Evolutionary conservation across 352 stramenopile species (phyloP).

Genomic region (Phytophthora fragariae): DNA sequence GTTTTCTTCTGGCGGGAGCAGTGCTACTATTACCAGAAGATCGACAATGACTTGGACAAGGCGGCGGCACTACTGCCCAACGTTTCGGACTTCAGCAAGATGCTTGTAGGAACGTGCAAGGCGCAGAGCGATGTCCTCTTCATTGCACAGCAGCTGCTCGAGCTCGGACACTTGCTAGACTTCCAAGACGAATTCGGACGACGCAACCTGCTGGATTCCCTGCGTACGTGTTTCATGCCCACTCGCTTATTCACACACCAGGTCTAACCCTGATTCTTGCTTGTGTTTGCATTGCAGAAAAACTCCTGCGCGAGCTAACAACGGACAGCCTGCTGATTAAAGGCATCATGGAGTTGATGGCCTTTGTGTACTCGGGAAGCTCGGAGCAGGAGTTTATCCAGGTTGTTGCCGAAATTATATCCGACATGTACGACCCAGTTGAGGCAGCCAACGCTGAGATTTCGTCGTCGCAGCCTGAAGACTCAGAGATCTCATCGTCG

Average conservation of each 20-base stretch:
- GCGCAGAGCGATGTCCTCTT: slow-evolving; percentile 62
- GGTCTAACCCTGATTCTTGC: neutral
- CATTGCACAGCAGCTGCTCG: slow-evolving; percentile 73
- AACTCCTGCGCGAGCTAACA: slow-evolving; percentile 60
- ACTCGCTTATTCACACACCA: neutral
- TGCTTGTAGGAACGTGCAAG: slow-evolving; percentile 60
- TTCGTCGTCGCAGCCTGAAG: slow-evolving; percentile 27
- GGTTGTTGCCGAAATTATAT: slow-evolving; percentile 79
- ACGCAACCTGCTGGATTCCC: slow-evolving; percentile 66
- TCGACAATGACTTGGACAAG: slow-evolving; percentile 67
- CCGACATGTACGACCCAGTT: slow-evolving; percentile 79
- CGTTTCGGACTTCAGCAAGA: slow-evolving; percentile 76
- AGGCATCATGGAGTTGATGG: slow-evolving; percentile 80
- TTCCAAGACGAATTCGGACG: slow-evolving; percentile 86
- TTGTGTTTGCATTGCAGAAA: slow-evolving; percentile 42
- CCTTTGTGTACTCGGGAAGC: slow-evolving; percentile 71
- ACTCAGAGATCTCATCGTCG: slow-evolving; percentile 24
- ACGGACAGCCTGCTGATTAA: slow-evolving; percentile 70
- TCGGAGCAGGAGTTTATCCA: slow-evolving; percentile 84
- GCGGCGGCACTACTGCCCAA: slow-evolving; percentile 60
- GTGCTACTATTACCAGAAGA: slow-evolving; percentile 74
- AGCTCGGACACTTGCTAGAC: slow-evolving; percentile 70
- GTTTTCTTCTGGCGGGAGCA: slow-evolving; percentile 88
- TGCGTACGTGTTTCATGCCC: slow-evolving; percentile 52
- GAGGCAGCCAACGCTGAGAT: slow-evolving; percentile 42